phyloP scores from a whole-genome alignment of 169 alveolate genomes.

The Cryptosporidium andersoni region DNA sequence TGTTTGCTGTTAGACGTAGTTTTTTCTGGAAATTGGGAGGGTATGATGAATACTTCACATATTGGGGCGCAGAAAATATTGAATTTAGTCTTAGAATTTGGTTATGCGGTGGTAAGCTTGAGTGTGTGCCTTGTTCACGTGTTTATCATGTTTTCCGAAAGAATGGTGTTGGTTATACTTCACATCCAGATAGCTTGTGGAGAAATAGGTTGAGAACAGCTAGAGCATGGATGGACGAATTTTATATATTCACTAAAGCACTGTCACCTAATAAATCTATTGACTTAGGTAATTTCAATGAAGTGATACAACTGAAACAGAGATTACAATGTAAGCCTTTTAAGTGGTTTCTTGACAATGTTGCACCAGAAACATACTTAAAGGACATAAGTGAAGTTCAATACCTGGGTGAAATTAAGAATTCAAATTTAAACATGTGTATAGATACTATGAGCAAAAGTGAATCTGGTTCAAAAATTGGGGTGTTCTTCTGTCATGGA shows the following conservation, averaged over 20 bases:
- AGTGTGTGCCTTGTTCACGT: conserved; percentile 72
- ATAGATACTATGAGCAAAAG: conserved; percentile 60
- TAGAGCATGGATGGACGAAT: conserved; percentile 74
- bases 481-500: conserved; percentile 50
- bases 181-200: conserved; percentile 73
- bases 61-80: conserved; percentile 76
- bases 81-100: conserved; percentile 72
- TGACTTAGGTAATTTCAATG: conserved; percentile 38
- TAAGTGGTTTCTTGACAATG: conserved; percentile 72
- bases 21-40: conserved; percentile 74
- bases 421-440: conserved; percentile 9
- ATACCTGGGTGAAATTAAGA: conserved; percentile 58
- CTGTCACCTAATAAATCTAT: conserved; percentile 47
- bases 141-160: conserved; percentile 74
- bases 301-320: conserved; percentile 70
- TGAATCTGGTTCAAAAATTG: conserved; percentile 11
- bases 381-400: conserved; percentile 29
- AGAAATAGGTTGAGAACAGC: conserved; percentile 75
- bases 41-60: conserved; percentile 74
- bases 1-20: conserved; percentile 73
- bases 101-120: conserved; percentile 76
- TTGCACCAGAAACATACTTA: conserved; percentile 63
- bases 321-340: conserved; percentile 73
- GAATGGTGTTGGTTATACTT: conserved; percentile 73
- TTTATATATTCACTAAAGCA: conserved; percentile 70